These are phyloP conservation scores for Apiospora hydei DNA, from an alignment of 2,329 filamentous ascomycete genomes.

Conservation along the genomic window DNA sequence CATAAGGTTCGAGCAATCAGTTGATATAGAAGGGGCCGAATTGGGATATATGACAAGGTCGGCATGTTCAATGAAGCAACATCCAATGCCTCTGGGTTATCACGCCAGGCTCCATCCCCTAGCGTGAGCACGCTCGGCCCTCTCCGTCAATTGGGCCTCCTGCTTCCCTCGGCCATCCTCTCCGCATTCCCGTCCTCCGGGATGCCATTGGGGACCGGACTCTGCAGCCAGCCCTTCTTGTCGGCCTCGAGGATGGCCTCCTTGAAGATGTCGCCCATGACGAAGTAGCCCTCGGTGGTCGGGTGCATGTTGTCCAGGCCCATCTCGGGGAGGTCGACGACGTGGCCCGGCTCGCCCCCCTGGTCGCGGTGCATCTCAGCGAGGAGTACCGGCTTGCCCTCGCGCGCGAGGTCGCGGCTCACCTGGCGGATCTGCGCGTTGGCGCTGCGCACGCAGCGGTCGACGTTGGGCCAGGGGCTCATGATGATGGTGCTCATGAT, in stretches of 20 bases:
- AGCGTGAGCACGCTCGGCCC: neutral
- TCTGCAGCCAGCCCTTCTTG: slow-evolving; percentile 34
- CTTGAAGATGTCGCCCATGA: slow-evolving; percentile 40
- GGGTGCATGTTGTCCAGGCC: slow-evolving; percentile 37
- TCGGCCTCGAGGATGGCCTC: slow-evolving; percentile 37
- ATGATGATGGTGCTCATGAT: slow-evolving; percentile 39
- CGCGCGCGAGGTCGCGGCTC: slow-evolving; percentile 34
- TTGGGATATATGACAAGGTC: neutral
- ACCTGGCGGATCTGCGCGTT: slow-evolving; percentile 39
- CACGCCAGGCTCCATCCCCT: neutral
- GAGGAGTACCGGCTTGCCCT: slow-evolving; percentile 34
- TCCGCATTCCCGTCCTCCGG: slow-evolving; percentile 34
- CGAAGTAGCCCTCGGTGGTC: slow-evolving; percentile 39
- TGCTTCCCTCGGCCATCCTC: slow-evolving; percentile 12
- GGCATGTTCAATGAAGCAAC: neutral
- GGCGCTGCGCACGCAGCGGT: slow-evolving; percentile 36
- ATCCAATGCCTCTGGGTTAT: neutral
- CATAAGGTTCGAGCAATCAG: neutral
- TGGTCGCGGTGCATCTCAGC: slow-evolving; percentile 41
- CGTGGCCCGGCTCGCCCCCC: slow-evolving; percentile 32
- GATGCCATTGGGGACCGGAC: slow-evolving; percentile 35
- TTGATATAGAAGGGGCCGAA: neutral
- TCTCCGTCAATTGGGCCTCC: slow-evolving; percentile 4
- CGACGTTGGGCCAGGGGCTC: slow-evolving; percentile 34
- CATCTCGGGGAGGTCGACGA: slow-evolving; percentile 35